Base-by-base conservation (phyloP, 805 yeast genomes). In the Starmerella scarabaei region DNA sequence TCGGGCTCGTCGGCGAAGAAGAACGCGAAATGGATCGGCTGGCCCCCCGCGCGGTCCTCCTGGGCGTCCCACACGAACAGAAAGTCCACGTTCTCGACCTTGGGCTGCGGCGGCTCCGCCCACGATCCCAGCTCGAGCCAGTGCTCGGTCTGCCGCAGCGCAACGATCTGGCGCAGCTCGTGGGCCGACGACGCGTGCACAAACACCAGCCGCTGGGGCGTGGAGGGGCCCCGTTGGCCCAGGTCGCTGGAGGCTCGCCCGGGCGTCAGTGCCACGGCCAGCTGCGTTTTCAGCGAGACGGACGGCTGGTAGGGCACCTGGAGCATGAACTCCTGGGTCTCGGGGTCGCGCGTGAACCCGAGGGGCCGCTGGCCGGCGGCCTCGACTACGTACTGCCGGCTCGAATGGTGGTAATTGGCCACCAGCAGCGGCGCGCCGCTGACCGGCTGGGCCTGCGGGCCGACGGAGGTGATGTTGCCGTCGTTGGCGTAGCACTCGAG, bases 31-130 rank as follows among this genome's bases (percentile, higher is more conserved):
- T 55, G 51, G 9, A 51, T 40, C 23, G 58, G 56, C 55, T 52
- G 53, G 14, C 62, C 66, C 23, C 50, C 47, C 38, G 19, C 24
- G 18, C 41, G 43, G 18, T 44, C 47, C 17, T 32, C 42, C 30
- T 32, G 37, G 14, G 42, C 39, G 32, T 44, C 47, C 42, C 43
- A 43, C 5, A 37, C 59, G 45, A 35, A 43, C 19, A 33, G 2
- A 71, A 74, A 42, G 65, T 85, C 44, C 85, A 88, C 59, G 67
- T 85, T 43, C 93, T 95, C 3, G 95, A 86, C 77, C 84, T 85
- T 65, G 94, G 96, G 43, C 64, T 84, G 29, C 88, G 94, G 0
- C 67, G 95, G 45, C 33, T 36, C 38, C 14, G 36, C 35, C 33
- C 36, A 43, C 17, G 26, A 27, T 14, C 41, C 41, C 8, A 43